Conservation (phyloP, 305 asterid genomes). For the Fraxinus paxiana region DNA sequence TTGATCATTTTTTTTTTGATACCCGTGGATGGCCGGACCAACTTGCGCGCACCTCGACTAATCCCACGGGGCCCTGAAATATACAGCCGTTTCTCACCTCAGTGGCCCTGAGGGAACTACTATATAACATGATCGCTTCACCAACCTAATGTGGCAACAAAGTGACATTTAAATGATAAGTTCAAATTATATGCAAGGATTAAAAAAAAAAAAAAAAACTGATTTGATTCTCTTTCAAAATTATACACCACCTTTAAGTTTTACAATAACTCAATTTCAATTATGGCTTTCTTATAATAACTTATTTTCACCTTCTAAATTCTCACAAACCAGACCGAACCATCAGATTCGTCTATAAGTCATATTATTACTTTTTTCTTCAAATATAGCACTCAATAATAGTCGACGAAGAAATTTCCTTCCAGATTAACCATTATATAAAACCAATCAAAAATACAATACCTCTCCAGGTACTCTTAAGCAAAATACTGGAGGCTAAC, state of each 20-base stretch:
- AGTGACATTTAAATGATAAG: not conserved
- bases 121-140: no score
- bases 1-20: no score
- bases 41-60: no score
- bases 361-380: not conserved
- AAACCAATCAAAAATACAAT: not conserved
- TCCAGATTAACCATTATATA: not conserved
- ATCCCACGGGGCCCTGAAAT: no score
- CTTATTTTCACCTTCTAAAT: not conserved
- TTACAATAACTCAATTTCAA: not conserved
- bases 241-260: not conserved
- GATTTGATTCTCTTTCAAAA: not conserved
- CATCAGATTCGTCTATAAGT: not conserved
- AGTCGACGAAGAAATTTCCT: not conserved
- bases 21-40: no score
- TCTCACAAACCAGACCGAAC: not conserved
- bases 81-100: no score
- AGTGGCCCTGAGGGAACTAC: no score
- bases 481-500: constrained; percentile 16
- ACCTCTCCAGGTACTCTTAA: not conserved
- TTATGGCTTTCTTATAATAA: not conserved
- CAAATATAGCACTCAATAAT: not conserved
- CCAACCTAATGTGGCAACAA: not conserved
- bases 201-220: not conserved
- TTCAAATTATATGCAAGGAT: not conserved